Evolutionary conservation across 2,329 filamentous ascomycete genomes (phyloP).

Genomic region (Arachnomyces sp.): DNA sequence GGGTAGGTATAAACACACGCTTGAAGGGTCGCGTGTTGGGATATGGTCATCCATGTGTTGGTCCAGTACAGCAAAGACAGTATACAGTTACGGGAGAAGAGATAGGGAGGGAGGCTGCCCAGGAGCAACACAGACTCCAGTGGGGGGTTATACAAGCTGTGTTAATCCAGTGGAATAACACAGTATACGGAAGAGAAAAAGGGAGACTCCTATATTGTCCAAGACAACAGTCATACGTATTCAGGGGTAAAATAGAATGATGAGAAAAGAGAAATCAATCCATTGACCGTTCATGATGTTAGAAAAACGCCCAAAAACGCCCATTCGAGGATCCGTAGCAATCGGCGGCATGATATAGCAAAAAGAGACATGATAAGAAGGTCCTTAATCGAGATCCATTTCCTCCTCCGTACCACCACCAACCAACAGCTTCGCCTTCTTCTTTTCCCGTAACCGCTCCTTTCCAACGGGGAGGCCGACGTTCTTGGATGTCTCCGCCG

Average conservation of each 20-base stretch:
- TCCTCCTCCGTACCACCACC: slow-evolving; percentile 39
- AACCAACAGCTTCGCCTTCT: slow-evolving; percentile 37
- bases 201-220: not conserved
- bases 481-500: slow-evolving; percentile 28
- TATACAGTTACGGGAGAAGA: no score
- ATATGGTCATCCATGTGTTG: no score
- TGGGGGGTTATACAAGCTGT: no score
- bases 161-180: not conserved
- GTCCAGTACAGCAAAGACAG: no score
- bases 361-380: slow-evolving; percentile 8
- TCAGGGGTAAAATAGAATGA: slow-evolving; percentile 7
- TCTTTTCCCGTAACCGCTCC: slow-evolving; percentile 36
- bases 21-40: no score
- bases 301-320: slow-evolving; percentile 17
- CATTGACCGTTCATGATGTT: slow-evolving; percentile 2
- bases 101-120: no score
- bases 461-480: slow-evolving; percentile 32
- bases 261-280: slow-evolving; percentile 1
- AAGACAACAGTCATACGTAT: slow-evolving; percentile 2
- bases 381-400: slow-evolving; percentile 40
- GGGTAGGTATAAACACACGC: no score
- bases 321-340: slow-evolving; percentile 14
- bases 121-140: no score
- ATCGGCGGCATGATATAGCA: slow-evolving; percentile 13
- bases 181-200: not conserved